Conservation (phyloP, 2,329 filamentous ascomycete genomes). For the Xylariaceae sp. region DNA sequence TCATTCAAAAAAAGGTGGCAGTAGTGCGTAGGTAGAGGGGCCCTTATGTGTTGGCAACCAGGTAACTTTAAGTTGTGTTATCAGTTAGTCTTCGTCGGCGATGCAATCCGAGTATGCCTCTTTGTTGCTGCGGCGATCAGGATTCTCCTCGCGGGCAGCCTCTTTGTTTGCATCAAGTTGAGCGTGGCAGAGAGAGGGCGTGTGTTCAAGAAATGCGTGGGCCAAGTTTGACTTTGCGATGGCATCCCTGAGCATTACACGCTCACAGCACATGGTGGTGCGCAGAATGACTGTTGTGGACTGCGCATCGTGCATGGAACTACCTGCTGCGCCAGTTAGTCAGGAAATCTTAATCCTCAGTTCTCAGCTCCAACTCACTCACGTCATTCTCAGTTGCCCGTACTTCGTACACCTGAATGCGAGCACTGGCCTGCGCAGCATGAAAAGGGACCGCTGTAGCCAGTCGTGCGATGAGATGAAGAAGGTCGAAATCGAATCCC, state of each 20-base stretch:
- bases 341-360: neutral
- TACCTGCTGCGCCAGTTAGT: neutral
- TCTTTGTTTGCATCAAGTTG: conserved; percentile 11
- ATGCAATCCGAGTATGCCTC: conserved; percentile 1
- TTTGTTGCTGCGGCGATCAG: conserved; percentile 8
- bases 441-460: neutral
- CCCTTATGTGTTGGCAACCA: neutral
- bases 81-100: neutral
- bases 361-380: neutral
- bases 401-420: neutral
- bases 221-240: neutral
- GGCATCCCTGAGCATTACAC: neutral
- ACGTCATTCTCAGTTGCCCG: neutral
- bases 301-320: neutral
- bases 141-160: conserved; percentile 10
- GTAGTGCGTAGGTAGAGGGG: neutral
- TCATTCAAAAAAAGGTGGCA: conserved; percentile 1
- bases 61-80: too few species aligned
- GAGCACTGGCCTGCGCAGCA: neutral
- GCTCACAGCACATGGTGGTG: neutral
- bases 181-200: neutral
- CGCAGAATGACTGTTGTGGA: neutral
- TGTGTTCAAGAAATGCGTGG: neutral
- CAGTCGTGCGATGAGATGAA: neutral
- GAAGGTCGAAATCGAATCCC: neutral